These are phyloP conservation scores for Penicillium antarcticum DNA, from an alignment of 495 filamentous ascomycete genomes.

Conservation along the genomic window DNA sequence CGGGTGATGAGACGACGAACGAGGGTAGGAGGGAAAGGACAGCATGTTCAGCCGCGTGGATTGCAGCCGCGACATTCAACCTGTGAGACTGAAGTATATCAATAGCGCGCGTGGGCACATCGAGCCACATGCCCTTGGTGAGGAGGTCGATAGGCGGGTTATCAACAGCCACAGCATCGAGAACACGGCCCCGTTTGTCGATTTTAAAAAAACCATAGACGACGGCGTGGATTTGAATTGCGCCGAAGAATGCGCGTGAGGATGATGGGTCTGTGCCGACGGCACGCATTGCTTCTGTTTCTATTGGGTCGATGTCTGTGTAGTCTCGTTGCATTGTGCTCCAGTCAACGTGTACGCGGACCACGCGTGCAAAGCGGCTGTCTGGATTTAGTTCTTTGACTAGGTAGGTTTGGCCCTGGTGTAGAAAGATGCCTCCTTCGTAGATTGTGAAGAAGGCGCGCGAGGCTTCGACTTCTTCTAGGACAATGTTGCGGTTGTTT, in stretches of 20 bases:
- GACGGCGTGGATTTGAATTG: slow-evolving; percentile 75
- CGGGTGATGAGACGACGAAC: slow-evolving; percentile 81
- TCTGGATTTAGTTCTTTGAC: slow-evolving; percentile 85
- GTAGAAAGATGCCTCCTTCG: slow-evolving; percentile 95
- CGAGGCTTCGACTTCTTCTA: slow-evolving; percentile 95
- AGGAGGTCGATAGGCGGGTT: slow-evolving; percentile 85
- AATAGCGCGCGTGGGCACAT: slow-evolving; percentile 76
- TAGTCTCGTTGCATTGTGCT: slow-evolving; percentile 90
- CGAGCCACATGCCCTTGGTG: slow-evolving; percentile 94
- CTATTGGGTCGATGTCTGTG: slow-evolving; percentile 90
- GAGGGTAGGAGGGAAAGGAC: slow-evolving; percentile 82
- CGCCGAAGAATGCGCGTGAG: slow-evolving; percentile 74
- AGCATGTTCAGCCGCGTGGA: slow-evolving; percentile 93
- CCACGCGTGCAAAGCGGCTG: slow-evolving; percentile 67
- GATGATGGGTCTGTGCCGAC: slow-evolving; percentile 45
- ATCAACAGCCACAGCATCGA: slow-evolving; percentile 89
- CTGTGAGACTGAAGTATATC: slow-evolving; percentile 68
- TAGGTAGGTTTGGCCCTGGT: slow-evolving; percentile 89
- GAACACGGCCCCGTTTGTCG: slow-evolving; percentile 74
- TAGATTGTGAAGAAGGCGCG: slow-evolving; percentile 95
- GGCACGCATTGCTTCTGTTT: slow-evolving; percentile 76
- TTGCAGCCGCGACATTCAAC: slow-evolving; percentile 83
- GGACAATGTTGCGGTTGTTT: slow-evolving; percentile 72
- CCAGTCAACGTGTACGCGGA: slow-evolving; percentile 90
- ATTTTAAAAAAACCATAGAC: slow-evolving; percentile 98